phyloP scores from a whole-genome alignment of 306 rosid genomes.

The Vicia sativa region DNA sequence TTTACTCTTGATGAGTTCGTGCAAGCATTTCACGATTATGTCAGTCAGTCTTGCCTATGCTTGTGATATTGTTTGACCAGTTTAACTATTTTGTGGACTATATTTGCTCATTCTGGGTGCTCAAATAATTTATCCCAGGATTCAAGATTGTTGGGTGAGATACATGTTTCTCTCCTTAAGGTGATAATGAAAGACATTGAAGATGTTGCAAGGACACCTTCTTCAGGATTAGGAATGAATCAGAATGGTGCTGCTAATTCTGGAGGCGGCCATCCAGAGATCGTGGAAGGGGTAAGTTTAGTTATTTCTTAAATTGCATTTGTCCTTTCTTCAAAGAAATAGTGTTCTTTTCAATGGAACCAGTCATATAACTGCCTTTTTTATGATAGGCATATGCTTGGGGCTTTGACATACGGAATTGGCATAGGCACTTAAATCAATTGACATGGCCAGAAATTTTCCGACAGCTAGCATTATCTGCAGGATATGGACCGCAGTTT shows the following conservation, averaged over 20 bases:
- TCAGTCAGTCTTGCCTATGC: slow-evolving; percentile 49
- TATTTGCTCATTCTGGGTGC: slow-evolving; percentile 28
- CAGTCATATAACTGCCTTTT: slow-evolving; percentile 19
- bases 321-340: slow-evolving; percentile 3
- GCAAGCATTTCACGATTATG: slow-evolving; percentile 95
- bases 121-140: slow-evolving; percentile 62
- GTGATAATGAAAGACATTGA: slow-evolving; percentile 91
- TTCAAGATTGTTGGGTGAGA: slow-evolving; percentile 93
- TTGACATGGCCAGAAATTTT: slow-evolving; percentile 96
- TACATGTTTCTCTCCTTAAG: slow-evolving; percentile 85
- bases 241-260: slow-evolving; percentile 83
- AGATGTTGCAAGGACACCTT: slow-evolving; percentile 96
- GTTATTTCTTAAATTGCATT: slow-evolving; percentile 18
- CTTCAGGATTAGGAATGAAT: slow-evolving; percentile 73
- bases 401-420: slow-evolving; percentile 95
- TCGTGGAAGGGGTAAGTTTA: slow-evolving; percentile 87
- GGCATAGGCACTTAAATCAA: slow-evolving; percentile 89
- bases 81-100: slow-evolving; percentile 17
- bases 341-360: slow-evolving; percentile 3
- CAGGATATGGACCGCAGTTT: slow-evolving; percentile 91
- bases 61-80: slow-evolving; percentile 37
- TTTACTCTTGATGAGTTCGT: slow-evolving; percentile 95
- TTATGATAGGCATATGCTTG: slow-evolving; percentile 79
- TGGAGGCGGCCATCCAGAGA: slow-evolving; percentile 97
- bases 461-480: slow-evolving; percentile 86